phyloP scores from a whole-genome alignment of 192 early-diverging fungal species.

The Coemansia sp. region DNA sequence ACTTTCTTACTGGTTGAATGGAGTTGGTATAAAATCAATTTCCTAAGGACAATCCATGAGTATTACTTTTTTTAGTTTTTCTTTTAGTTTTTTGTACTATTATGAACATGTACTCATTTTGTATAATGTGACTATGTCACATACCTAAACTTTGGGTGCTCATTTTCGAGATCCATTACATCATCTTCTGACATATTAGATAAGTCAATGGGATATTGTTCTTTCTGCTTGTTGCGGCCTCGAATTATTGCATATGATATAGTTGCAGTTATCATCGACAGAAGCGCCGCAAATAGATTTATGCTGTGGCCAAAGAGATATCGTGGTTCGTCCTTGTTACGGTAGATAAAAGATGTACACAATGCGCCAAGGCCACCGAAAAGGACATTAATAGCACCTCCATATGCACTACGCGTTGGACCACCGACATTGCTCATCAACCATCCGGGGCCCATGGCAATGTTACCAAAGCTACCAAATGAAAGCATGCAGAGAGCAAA shows the following conservation, averaged over 20 bases:
- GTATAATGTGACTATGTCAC: not conserved
- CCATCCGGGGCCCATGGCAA: constrained; percentile 44
- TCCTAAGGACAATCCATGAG: too few relatives aligned
- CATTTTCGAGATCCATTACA: constrained; percentile 29
- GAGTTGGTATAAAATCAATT: too few relatives aligned
- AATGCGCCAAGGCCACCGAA: constrained; percentile 30
- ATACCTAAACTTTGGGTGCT: constrained; percentile 33
- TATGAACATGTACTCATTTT: too few relatives aligned
- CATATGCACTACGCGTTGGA: constrained; percentile 24
- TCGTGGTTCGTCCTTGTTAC: constrained; percentile 35
- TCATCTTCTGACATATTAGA: constrained; percentile 20
- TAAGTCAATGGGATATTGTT: constrained; percentile 22
- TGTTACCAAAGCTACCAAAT: constrained; percentile 39
- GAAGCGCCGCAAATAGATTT: constrained; percentile 34
- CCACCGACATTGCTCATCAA: constrained; percentile 41
- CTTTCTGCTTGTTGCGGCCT: constrained; percentile 24
- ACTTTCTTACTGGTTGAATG: too few relatives aligned
- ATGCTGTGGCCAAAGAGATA: constrained; percentile 43
- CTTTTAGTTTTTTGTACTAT: too few relatives aligned
- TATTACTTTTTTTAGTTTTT: too few relatives aligned
- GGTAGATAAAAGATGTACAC: constrained; percentile 36
- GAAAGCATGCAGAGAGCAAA: constrained; percentile 45
- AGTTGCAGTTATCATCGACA: constrained; percentile 25
- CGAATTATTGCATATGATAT: constrained; percentile 16
- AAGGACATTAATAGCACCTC: constrained; percentile 33